Base-by-base conservation (phyloP, 2,329 filamentous ascomycete species). In the Alternaria brassicae region DNA sequence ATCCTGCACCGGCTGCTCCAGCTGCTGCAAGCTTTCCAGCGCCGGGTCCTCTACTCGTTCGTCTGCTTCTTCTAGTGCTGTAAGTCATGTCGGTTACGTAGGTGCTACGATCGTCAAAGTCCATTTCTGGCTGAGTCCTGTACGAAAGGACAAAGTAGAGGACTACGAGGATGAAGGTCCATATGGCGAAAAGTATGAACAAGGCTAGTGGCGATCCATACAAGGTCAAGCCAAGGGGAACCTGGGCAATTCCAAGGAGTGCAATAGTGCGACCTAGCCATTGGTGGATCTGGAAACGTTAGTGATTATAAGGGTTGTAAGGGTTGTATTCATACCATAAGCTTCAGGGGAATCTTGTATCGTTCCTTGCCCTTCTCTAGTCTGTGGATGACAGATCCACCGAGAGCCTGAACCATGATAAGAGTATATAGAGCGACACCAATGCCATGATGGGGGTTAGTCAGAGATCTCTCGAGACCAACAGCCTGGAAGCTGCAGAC, bases 201-300 rank as follows among this genome's bases (percentile, higher is more conserved):
- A 93, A 84, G 36, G 85, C 86, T 71, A 90, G 88, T 5, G 95
- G 94, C 28, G 93, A 97, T 6, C 95, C 95, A 72, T 97, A 99
- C 1, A 99, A 83, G 0, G 93, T 93, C 45, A 99, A 83, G 0
- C 95, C 95, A 0, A 99, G 83, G 0, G 95, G 91, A 10, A 99
- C 87, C 75, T 99, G 95, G 3, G 89, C 85, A 65, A 98, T 88
- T 0, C 92, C 95, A 4, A 99, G 82, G 17, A 98, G 79, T 3
- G 91, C 90, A 69, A 94, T 87, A 0, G 86, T 81, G 57, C 93
- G 85, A 17, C 95, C 95, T 17, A 91, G 80, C 92, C 95, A 97
- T 74, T 93, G 91, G 79, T 99, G 95, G 40, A 98, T 78, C 84
- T 91, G 83, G 13, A 85, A 71, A 17, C n/a, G 50, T 73, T 41